Evolutionary conservation across 495 filamentous ascomycete species (phyloP).

Genomic region (Podospora anserina): DNA sequence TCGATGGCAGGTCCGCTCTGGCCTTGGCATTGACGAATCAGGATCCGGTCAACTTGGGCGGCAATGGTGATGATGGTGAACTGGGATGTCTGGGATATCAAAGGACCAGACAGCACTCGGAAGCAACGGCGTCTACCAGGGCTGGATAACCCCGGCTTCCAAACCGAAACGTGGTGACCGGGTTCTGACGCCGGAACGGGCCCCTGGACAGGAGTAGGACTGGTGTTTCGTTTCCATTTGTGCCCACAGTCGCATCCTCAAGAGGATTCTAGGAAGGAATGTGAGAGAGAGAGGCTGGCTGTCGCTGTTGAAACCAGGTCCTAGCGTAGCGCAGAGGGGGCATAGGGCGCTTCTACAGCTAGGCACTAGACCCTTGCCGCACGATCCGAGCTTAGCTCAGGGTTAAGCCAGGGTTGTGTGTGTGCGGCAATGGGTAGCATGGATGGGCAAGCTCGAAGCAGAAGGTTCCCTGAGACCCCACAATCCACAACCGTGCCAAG

Average conservation of each 20-base stretch:
- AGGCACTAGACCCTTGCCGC: neutral
- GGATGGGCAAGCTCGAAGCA: no score
- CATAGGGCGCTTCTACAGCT: no score
- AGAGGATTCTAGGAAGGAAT: neutral
- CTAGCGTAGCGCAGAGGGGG: neutral
- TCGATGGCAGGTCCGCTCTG: neutral
- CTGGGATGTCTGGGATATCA: neutral
- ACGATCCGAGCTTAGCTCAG: neutral
- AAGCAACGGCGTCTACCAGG: neutral
- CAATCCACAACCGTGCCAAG: neutral
- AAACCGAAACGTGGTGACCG: neutral
- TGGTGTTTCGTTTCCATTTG: neutral
- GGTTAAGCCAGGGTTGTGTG: neutral
- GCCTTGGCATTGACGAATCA: constrained; percentile 1
- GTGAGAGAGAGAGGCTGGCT: neutral
- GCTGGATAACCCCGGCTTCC: neutral
- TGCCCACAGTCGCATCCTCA: neutral
- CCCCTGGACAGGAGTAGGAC: neutral
- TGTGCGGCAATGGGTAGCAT: no score
- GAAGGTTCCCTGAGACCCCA: neutral
- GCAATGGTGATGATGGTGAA: neutral
- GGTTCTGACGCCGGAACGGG: no score
- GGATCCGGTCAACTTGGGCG: neutral
- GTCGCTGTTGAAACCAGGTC: neutral
- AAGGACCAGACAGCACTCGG: neutral